Evolutionary conservation across 495 filamentous ascomycete species (phyloP), one percentile per base, ranked within the genome.

Genomic region (Xylaria grammica): DNA sequence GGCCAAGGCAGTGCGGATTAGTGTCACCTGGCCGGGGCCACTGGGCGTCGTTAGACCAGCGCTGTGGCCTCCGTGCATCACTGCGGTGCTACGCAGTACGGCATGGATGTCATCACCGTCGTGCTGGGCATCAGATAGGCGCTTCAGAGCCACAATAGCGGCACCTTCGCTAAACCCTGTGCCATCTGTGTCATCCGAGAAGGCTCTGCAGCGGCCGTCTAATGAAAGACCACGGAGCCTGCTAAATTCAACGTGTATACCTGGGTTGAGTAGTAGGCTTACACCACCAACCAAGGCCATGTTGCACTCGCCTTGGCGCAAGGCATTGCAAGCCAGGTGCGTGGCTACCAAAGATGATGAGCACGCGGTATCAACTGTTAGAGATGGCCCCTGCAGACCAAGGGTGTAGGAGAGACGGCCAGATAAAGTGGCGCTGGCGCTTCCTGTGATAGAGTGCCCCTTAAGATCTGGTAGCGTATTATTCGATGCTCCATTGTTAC

Each of bases 131-230:
- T 81, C 78, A 17, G 53, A 53, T 0, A 85, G 69, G 10, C 69
- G 67, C 69, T 87, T 88, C n/a, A 88, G 44, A 9, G 76, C 70
- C 0, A 85, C 40, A 1, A 75, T 71, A 26, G 63, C 74, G 8
- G 82, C 63, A 6, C 74, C 85, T 60, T 89, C 85, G 1, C 69
- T 84, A 6, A 82, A 72, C 0, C 66, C 82, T 64, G 83, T 87
- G 0, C 85, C 85, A 63, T 84, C 67, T 3, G 84, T 81, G 46
- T 67, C 57, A 26, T 56, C 65, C 17, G 61, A 61, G 51, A 70
- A 70, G 13, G 68, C 34, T 36, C 62, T 61, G 27, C 68, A 70
- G n/a, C 65, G 61, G 24, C 65, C 61, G 26, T 67, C 65, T 13
- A 19, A 2, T 36, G 61, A 64, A 11, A 57, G 20, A 48, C 61